A percentile compares a stretch with the other conserved stretches of the same genome.
Conservation (phyloP, 2,329 filamentous ascomycete genomes). For the Teratosphaeria pseudoeucalypti region DNA sequence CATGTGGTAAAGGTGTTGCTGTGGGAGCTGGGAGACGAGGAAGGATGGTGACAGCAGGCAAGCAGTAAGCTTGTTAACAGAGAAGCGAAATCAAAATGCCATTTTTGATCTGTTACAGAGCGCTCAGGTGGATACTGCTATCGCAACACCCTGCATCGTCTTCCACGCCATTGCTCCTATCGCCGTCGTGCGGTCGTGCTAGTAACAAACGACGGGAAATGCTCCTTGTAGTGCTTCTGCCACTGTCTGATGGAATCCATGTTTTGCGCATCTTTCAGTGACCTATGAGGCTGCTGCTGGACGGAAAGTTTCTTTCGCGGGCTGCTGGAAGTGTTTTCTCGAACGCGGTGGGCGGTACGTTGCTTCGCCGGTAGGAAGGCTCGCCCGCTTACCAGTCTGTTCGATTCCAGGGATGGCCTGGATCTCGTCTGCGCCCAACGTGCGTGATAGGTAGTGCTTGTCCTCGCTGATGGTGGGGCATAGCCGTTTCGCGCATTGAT, state of each 20-base stretch:
- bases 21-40: no score
- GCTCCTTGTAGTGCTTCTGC: conserved; percentile 79
- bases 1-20: no score
- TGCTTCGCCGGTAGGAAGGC: conserved; percentile 41
- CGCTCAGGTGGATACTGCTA: no score
- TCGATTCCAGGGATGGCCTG: conserved; percentile 19
- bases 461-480: conserved; percentile 60
- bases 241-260: conserved; percentile 60
- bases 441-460: conserved; percentile 56
- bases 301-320: conserved; percentile 29
- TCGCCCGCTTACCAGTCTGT: conserved; percentile 16
- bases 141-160: no score
- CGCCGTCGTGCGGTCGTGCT: no score
- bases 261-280: conserved; percentile 41
- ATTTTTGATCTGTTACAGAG: no score
- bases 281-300: conserved; percentile 26
- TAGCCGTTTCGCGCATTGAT: conserved; percentile 27
- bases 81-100: no score
- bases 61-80: no score
- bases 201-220: conserved; percentile 80
- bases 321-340: conserved; percentile 51
- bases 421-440: conserved; percentile 54
- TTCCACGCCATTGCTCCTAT: no score
- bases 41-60: no score
- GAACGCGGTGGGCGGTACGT: conserved; percentile 47